Evolutionary conservation across 2,329 filamentous ascomycete species (phyloP).

Genomic region (Paraphaeosphaeria sporulosa): DNA sequence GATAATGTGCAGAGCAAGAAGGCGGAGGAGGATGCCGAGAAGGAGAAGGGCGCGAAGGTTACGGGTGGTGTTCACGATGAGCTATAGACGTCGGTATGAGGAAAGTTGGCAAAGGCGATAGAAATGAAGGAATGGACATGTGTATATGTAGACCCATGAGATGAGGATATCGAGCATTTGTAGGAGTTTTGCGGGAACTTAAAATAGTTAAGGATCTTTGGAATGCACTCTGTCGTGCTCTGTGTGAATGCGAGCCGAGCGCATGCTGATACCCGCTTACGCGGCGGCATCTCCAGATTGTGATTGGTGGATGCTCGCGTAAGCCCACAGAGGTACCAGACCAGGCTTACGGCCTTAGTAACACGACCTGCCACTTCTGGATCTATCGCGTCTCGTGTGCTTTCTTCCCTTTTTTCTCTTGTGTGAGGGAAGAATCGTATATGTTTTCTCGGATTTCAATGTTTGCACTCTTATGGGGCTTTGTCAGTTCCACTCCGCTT

Average conservation of each 20-base stretch:
- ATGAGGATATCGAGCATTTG: conserved; percentile 2
- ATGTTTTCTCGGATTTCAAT: background rate
- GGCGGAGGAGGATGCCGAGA: conserved; percentile 25
- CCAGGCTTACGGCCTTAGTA: background rate
- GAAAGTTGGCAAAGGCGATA: background rate
- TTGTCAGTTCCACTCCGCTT: conserved; percentile 2
- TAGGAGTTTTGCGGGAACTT: conserved; percentile 5
- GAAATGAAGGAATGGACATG: background rate
- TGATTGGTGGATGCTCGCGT: conserved; percentile 1
- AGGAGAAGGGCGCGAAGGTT: conserved; percentile 14
- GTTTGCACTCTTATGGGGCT: background rate
- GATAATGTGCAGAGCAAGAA: conserved; percentile 17
- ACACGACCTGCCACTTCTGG: background rate
- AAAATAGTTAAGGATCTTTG: background rate
- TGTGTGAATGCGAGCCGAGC: background rate
- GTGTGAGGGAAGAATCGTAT: background rate
- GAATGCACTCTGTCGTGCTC: too few relatives aligned
- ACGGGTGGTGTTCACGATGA: conserved; percentile 24
- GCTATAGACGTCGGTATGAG: conserved; percentile 17
- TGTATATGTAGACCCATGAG: conserved; percentile 10
- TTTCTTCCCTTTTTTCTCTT: background rate
- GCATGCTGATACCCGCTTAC: background rate
- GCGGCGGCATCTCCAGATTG: background rate
- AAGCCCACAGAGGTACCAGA: background rate
- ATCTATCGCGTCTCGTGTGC: background rate